Percentiles rank a stretch among this genome's conserved stretches.
Evolutionary conservation across 2,329 filamentous ascomycete genomes (phyloP).

Genomic region (Aspergillus uvarum): DNA sequence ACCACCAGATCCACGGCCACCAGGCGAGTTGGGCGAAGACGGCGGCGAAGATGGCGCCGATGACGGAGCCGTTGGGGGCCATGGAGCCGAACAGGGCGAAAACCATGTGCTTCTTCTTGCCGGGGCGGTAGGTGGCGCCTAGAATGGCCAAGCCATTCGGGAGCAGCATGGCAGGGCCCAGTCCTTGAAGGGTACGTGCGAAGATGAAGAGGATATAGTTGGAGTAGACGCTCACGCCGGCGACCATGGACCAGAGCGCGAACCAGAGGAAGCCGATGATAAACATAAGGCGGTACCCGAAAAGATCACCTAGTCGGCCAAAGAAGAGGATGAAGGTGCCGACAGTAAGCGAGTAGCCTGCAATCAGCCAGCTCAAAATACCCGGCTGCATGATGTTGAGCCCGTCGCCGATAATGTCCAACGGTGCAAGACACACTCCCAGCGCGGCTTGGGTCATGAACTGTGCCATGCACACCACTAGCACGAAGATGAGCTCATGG

Average conservation of each 20-base stretch:
- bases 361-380: slow-evolving; percentile 57
- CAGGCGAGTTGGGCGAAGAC: slow-evolving; percentile 46
- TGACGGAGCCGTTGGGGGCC: slow-evolving; percentile 48
- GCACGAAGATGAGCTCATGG: slow-evolving; percentile 35
- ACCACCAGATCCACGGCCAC: slow-evolving; percentile 57
- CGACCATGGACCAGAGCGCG: slow-evolving; percentile 37
- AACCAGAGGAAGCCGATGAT: slow-evolving; percentile 39
- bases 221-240: slow-evolving; percentile 37
- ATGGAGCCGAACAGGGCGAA: slow-evolving; percentile 55
- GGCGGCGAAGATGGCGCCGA: slow-evolving; percentile 44
- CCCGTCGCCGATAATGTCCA: slow-evolving; percentile 49
- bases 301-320: slow-evolving; percentile 40
- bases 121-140: slow-evolving; percentile 57
- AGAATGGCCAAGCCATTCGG: slow-evolving; percentile 66
- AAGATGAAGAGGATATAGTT: slow-evolving; percentile 53
- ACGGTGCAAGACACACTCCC: slow-evolving; percentile 50
- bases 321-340: slow-evolving; percentile 43
- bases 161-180: slow-evolving; percentile 59
- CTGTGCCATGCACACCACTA: slow-evolving; percentile 38
- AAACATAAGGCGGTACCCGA: slow-evolving; percentile 38
- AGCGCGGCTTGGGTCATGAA: slow-evolving; percentile 52
- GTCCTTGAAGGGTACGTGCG: slow-evolving; percentile 55
- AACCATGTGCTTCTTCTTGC: slow-evolving; percentile 59
- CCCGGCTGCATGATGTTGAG: slow-evolving; percentile 48
- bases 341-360: slow-evolving; percentile 54